A percentile compares a stretch with the other conserved stretches of the same genome.
Evolutionary conservation across 345 rosid genomes (phyloP).

Genomic region (Combretum micranthum): DNA sequence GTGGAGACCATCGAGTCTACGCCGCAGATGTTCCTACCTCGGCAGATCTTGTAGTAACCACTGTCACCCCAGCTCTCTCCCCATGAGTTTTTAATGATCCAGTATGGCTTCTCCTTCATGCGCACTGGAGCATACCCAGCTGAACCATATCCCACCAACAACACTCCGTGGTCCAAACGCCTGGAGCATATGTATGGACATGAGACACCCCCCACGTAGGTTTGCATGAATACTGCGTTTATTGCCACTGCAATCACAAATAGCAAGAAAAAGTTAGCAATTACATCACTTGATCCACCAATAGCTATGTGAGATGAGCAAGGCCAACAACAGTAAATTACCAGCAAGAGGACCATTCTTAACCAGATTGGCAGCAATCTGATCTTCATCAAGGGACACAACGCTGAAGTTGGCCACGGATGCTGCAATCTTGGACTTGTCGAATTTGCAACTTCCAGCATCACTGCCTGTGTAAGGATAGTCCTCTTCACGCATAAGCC

Average conservation of each 20-base stretch:
- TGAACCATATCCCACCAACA: slow-evolving; percentile 76
- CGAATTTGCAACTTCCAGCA: slow-evolving; percentile 58
- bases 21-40: slow-evolving; percentile 77
- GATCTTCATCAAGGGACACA: slow-evolving; percentile 76
- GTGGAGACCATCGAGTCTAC: slow-evolving; percentile 91
- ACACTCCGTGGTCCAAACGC: slow-evolving; percentile 75
- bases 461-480: slow-evolving; percentile 86
- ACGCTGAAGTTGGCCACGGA: slow-evolving; percentile 84
- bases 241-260: slow-evolving; percentile 53
- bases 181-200: slow-evolving; percentile 81
- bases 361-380: slow-evolving; percentile 93
- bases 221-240: slow-evolving; percentile 88
- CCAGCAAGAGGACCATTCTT: slow-evolving; percentile 91
- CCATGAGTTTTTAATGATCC: slow-evolving; percentile 96
- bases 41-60: slow-evolving; percentile 84
- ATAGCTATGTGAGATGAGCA: background rate
- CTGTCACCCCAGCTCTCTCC: slow-evolving; percentile 87
- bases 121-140: slow-evolving; percentile 75
- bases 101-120: slow-evolving; percentile 86
- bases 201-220: slow-evolving; percentile 83
- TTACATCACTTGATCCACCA: background rate
- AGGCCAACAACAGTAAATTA: slow-evolving; percentile 14
- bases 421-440: slow-evolving; percentile 74
- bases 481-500: slow-evolving; percentile 84
- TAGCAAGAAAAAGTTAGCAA: background rate